Conservation (phyloP, 2,329 filamentous ascomycete species). For the Talaromyces sp. region DNA sequence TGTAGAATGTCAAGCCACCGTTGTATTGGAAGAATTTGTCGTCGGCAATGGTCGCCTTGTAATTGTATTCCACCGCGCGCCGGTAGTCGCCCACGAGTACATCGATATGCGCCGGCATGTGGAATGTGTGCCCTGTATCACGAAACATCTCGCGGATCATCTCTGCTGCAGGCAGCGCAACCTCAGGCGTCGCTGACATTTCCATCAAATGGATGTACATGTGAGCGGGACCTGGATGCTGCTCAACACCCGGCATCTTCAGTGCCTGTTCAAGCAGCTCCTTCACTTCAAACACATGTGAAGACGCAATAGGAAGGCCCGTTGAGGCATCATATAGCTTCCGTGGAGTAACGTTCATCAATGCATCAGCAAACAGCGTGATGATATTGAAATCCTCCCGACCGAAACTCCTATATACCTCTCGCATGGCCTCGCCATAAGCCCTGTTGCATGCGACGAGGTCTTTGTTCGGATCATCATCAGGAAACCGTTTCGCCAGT, state of each 20-base stretch:
- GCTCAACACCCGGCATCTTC: conserved; percentile 43
- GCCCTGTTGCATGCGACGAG: conserved; percentile 52
- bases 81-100: conserved; percentile 67
- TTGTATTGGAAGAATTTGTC: conserved; percentile 58
- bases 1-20: conserved; percentile 67
- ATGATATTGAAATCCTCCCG: conserved; percentile 59
- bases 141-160: conserved; percentile 59
- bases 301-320: conserved; percentile 53
- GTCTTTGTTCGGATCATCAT: conserved; percentile 47
- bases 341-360: conserved; percentile 66
- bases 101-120: conserved; percentile 74
- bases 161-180: conserved; percentile 60
- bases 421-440: conserved; percentile 61
- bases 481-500: conserved; percentile 22
- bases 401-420: conserved; percentile 51
- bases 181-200: conserved; percentile 65
- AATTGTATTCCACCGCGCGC: conserved; percentile 62
- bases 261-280: conserved; percentile 59
- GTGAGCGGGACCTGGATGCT: conserved; percentile 69
- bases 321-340: conserved; percentile 61
- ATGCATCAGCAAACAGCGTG: conserved; percentile 60
- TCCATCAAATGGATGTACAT: conserved; percentile 76
- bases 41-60: conserved; percentile 62
- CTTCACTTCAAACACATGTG: conserved; percentile 59
- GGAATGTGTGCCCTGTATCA: conserved; percentile 64